Conservation (phyloP, 257 asterid species). For the Solanum appendiculatum region DNA sequence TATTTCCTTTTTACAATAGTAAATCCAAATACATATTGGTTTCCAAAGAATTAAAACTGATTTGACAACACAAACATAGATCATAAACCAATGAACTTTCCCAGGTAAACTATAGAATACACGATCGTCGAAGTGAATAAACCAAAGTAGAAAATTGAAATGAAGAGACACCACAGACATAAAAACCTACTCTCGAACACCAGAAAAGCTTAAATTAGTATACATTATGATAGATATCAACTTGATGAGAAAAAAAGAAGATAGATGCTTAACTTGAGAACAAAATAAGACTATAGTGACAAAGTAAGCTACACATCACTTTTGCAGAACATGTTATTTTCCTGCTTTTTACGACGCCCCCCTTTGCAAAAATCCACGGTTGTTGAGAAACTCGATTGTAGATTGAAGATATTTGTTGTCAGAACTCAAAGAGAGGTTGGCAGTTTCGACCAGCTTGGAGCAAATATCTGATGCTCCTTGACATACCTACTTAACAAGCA, state of each 20-base stretch:
- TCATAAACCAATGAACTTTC: neutral
- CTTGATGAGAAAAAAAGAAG: neutral
- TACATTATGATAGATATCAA: neutral
- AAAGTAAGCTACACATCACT: neutral
- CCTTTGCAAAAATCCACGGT: neutral
- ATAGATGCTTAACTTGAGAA: neutral
- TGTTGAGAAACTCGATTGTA: conserved; percentile 31
- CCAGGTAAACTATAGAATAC: neutral
- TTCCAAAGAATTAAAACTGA: neutral
- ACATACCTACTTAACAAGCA: conserved; percentile 22
- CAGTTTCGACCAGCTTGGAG: conserved; percentile 56
- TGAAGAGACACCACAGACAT: neutral
- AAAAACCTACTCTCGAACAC: neutral
- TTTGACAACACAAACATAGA: neutral
- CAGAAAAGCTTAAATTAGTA: neutral
- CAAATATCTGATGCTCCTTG: conserved; percentile 30
- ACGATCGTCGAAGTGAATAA: neutral
- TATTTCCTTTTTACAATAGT: neutral
- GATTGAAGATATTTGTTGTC: conserved; percentile 44
- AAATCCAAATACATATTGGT: neutral
- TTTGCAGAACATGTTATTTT: neutral
- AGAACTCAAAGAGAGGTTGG: conserved; percentile 42
- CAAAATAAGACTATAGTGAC: neutral
- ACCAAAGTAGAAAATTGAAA: neutral
- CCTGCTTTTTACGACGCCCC: neutral